Conservation (phyloP, 768 basidiomycete species). For the Boletus vermiculosoides region DNA sequence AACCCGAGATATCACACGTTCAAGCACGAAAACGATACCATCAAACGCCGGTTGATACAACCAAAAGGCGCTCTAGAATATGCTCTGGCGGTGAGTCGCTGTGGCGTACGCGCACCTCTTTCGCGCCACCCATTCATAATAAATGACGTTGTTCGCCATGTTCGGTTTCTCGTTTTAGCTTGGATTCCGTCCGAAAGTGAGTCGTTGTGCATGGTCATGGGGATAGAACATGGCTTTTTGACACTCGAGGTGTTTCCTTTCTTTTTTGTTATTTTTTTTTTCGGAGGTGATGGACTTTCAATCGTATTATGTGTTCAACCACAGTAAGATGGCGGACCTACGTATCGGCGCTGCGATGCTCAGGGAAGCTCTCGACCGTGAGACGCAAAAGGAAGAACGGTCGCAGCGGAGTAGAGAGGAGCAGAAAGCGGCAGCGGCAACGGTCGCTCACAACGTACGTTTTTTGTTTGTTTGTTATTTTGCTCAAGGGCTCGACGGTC, state of each 20-base stretch:
- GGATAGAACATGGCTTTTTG: not conserved
- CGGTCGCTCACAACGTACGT: slow-evolving; percentile 55
- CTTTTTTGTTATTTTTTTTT: not conserved
- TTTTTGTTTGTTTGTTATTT: not conserved
- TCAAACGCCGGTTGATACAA: slow-evolving; percentile 66
- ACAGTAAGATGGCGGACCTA: slow-evolving; percentile 51
- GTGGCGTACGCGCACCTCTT: no score
- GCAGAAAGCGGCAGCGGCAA: slow-evolving; percentile 57
- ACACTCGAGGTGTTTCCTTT: not conserved
- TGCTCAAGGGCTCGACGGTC: not conserved
- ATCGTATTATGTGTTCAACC: slow-evolving; percentile 67
- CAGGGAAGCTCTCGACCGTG: slow-evolving; percentile 56
- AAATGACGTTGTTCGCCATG: not conserved
- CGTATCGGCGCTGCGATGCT: slow-evolving; percentile 64
- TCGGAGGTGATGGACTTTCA: slow-evolving; percentile 67
- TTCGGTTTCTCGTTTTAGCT: slow-evolving; percentile 40
- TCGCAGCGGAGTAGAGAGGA: slow-evolving; percentile 47
- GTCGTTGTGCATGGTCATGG: not conserved
- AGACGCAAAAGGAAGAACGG: slow-evolving; percentile 48
- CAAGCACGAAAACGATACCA: slow-evolving; percentile 69
- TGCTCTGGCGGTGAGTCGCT: slow-evolving; percentile 54
- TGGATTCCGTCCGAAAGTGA: slow-evolving; percentile 71
- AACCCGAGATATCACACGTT: slow-evolving; percentile 72
- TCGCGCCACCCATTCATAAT: not conserved
- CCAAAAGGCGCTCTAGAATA: slow-evolving; percentile 75